These are phyloP conservation scores for Myochromella boudieri DNA, from an alignment of 768 basidiomycete species.

Conservation along the genomic window DNA sequence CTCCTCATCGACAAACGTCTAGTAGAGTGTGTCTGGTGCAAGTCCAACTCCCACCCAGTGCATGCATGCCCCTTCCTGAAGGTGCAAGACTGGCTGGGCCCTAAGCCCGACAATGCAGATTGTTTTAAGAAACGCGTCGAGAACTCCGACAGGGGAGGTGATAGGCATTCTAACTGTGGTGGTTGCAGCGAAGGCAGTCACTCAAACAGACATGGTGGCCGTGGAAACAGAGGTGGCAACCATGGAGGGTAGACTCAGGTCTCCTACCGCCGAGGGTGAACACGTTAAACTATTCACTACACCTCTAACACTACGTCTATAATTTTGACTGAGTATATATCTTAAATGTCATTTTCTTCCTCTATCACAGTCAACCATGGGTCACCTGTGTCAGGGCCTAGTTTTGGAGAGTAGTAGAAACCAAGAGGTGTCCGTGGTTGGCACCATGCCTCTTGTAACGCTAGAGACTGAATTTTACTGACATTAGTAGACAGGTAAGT, in stretches of 20 bases:
- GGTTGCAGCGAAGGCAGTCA: background rate
- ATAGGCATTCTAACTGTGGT: no score
- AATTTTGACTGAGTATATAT: no score
- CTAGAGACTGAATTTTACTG: conserved; percentile 4
- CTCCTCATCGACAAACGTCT: background rate
- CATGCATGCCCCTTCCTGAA: conserved; percentile 10
- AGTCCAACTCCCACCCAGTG: conserved; percentile 2
- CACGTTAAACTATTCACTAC: no score
- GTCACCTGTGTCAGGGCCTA: conserved; percentile 6
- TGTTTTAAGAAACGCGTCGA: background rate
- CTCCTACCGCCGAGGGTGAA: no score
- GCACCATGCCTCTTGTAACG: background rate
- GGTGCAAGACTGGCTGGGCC: conserved; percentile 4
- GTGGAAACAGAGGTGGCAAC: background rate
- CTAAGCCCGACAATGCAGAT: background rate
- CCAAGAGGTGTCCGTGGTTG: conserved; percentile 1
- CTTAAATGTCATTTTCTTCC: no score
- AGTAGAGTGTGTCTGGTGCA: conserved; percentile 7
- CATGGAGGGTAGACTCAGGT: no score
- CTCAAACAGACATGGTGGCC: background rate
- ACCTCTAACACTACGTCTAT: no score
- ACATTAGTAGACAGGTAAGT: background rate
- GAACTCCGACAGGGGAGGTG: no score
- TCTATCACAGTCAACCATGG: no score
- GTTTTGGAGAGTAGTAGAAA: conserved; percentile 4